Evolutionary conservation across 2,329 filamentous ascomycete species (phyloP), one percentile per base, ranked within the genome.

Genomic region (Byssoonygena ceratinophila): DNA sequence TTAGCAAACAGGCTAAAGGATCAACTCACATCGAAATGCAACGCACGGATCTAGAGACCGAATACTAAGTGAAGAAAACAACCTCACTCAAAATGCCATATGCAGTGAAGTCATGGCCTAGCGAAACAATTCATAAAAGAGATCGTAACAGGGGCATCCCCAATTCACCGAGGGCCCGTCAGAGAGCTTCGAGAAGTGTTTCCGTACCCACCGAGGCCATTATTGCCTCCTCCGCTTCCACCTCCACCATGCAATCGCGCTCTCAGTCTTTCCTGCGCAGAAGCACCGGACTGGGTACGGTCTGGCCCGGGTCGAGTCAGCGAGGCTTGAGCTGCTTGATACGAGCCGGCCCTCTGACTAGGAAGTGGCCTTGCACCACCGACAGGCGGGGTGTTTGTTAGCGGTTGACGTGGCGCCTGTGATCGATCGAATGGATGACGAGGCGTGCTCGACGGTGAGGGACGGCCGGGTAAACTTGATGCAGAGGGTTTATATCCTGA

Each of bases 211-310:
- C 51, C 46, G 3, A 36, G 57, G 36, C n/a, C n/a, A n/a, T n/a
- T n/a, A n/a, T n/a, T n/a, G n/a, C n/a, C n/a, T n/a, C 59, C 34
- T 8, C 58, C 40, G 7, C 44, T 52, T 7, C 81, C 79, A 58
- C 80, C 83, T 45, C 79, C 77, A n/a, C 80, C 81, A 76, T 88
- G 88, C 43, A 95, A 71, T 56, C 87, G 75, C 61, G 89, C 87
- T 64, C 88, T 87, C 60, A 96, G 73, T 59, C 87, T 76, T 61
- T 94, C 87, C 70, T 94, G 87, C 47, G 88, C 88, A 18, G 82
- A 81, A 31, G 75, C 75, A 2, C 69, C 73, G 62, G 68, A 46
- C 64, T 68, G 40, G 60, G 61, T 58, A 64, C 66, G 56, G 73
- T 66, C 62, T 67, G 64, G 56, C 68, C 75, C 71, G 36, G 63